These are phyloP conservation scores for Oxytropis ochrocephala DNA, from an alignment of 306 rosid species.

Conservation along the genomic window DNA sequence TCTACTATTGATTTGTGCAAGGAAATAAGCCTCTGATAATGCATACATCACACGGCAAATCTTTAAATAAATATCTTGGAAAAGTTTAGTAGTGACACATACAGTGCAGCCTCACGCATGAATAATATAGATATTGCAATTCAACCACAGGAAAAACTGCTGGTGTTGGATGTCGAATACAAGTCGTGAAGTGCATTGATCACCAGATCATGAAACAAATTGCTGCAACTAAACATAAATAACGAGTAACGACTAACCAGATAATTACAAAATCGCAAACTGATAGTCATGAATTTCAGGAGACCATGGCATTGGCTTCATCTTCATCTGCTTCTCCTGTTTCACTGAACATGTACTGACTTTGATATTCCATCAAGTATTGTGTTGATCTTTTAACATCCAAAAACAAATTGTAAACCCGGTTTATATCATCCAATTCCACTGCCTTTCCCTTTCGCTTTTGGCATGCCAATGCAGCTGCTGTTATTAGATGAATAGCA, in stretches of 20 bases:
- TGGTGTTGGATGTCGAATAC: neutral
- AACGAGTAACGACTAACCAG: neutral
- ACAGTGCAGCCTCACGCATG: conserved; percentile 6
- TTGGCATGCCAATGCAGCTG: conserved; percentile 79
- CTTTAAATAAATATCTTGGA: neutral
- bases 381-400: conserved; percentile 96
- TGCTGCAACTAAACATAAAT: conserved; percentile 6
- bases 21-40: neutral
- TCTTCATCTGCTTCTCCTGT: conserved; percentile 70
- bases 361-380: conserved; percentile 92
- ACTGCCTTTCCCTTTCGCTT: conserved; percentile 79
- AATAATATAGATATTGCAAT: neutral
- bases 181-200: neutral
- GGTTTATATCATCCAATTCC: conserved; percentile 85
- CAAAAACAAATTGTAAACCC: conserved; percentile 89
- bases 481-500: conserved; percentile 88
- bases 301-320: conserved; percentile 49
- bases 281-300: conserved; percentile 21
- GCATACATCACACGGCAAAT: neutral
- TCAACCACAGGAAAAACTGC: conserved; percentile 14
- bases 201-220: neutral
- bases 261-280: conserved; percentile 21
- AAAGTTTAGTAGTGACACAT: conserved; percentile 5
- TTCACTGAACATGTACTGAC: conserved; percentile 87
- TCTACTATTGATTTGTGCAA: neutral